These are phyloP conservation scores for Penicillium canariense DNA, from an alignment of 495 filamentous ascomycete genomes.

Conservation along the genomic window DNA sequence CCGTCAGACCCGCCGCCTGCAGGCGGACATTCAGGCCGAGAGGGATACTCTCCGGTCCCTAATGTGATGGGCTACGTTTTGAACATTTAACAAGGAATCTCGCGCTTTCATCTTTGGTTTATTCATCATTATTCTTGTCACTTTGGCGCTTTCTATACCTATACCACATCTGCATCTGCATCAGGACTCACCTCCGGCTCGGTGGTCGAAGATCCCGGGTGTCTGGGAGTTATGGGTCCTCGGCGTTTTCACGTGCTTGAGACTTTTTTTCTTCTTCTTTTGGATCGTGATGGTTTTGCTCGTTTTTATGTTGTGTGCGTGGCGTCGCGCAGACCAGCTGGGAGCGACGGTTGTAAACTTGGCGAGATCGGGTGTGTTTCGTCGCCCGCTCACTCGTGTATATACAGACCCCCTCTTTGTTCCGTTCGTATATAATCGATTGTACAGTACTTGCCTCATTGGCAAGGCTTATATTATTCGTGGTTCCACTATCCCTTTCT, in stretches of 20 bases:
- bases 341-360: constrained; percentile 5
- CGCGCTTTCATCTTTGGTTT: background rate
- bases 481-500: background rate
- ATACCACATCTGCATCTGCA: constrained; percentile 33
- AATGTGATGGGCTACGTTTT: constrained; percentile 24
- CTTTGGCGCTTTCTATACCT: constrained; percentile 1
- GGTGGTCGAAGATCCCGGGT: constrained; percentile 10
- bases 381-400: constrained; percentile 15
- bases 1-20: constrained; percentile 73
- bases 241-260: constrained; percentile 1
- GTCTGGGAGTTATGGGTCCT: constrained; percentile 11
- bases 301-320: constrained; percentile 8
- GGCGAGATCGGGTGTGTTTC: constrained; percentile 3
- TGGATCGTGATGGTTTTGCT: background rate
- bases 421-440: constrained; percentile 21
- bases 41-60: constrained; percentile 52
- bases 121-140: background rate
- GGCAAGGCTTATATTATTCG: background rate
- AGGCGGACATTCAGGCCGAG: constrained; percentile 60
- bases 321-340: constrained; percentile 12
- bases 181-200: constrained; percentile 11
- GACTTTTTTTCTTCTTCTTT: constrained; percentile 3
- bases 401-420: constrained; percentile 15
- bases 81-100: background rate
- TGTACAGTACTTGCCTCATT: constrained; percentile 20